A percentile compares a stretch with the other conserved stretches of the same genome.
These are phyloP conservation scores for Aspergillus hancockii DNA, from an alignment of 495 filamentous ascomycete species.

Conservation along the genomic window DNA sequence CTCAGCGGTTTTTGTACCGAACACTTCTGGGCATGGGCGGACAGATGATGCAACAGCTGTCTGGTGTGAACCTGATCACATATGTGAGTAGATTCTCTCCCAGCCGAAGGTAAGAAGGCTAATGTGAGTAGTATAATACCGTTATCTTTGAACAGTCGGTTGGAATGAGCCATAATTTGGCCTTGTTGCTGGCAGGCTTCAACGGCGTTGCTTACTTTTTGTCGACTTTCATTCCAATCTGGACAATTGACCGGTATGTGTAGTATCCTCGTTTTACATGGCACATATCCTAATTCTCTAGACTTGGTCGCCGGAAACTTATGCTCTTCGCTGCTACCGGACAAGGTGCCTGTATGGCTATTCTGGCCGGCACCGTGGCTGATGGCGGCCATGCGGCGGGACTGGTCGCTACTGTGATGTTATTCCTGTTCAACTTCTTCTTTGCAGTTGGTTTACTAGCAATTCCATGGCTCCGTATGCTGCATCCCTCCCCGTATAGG, in stretches of 20 bases:
- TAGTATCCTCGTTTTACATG: neutral
- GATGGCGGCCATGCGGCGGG: slow-evolving; percentile 31
- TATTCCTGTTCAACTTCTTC: slow-evolving; percentile 42
- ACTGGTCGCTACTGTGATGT: slow-evolving; percentile 34
- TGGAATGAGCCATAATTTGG: slow-evolving; percentile 41
- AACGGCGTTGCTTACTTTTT: slow-evolving; percentile 51
- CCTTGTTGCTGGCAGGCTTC: slow-evolving; percentile 47
- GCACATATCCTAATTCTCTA: slow-evolving; percentile 16
- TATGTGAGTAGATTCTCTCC: slow-evolving; percentile 26
- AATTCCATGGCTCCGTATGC: slow-evolving; percentile 39
- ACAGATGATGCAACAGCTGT: slow-evolving; percentile 49
- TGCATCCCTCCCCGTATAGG: neutral
- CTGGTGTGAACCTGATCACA: slow-evolving; percentile 47
- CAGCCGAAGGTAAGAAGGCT: neutral
- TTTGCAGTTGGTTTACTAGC: slow-evolving; percentile 35
- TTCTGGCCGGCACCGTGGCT: slow-evolving; percentile 34
- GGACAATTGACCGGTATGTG: slow-evolving; percentile 47
- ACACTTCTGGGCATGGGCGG: slow-evolving; percentile 40
- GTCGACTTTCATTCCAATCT: slow-evolving; percentile 50
- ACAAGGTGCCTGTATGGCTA: slow-evolving; percentile 51
- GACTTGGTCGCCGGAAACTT: slow-evolving; percentile 47
- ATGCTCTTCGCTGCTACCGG: slow-evolving; percentile 52
- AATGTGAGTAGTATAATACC: slow-evolving; percentile 30
- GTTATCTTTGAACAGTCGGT: slow-evolving; percentile 39
- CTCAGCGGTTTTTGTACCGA: slow-evolving; percentile 32